phyloP scores from a whole-genome alignment of 2,329 filamentous ascomycete genomes.

The Bipolaris bicolor region DNA sequence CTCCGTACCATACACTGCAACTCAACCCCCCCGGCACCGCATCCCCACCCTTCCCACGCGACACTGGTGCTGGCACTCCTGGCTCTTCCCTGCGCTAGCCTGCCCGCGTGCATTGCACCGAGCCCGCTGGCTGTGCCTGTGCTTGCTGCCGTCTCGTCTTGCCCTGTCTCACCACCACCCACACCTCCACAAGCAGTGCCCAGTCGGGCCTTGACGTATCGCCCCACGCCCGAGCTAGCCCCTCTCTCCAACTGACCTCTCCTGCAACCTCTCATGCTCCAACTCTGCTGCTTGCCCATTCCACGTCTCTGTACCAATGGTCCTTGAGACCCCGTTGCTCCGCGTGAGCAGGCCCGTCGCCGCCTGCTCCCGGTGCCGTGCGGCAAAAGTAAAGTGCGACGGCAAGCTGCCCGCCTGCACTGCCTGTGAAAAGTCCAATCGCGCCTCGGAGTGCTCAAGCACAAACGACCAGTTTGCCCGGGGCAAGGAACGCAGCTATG shows the following conservation, averaged over 20 bases:
- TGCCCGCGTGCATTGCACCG: constrained; percentile 19
- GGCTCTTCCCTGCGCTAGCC: constrained; percentile 25
- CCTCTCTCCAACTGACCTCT: neutral
- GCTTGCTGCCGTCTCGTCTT: constrained; percentile 11
- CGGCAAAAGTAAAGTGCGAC: constrained; percentile 97
- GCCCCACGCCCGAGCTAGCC: neutral
- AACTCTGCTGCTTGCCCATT: constrained; percentile 10
- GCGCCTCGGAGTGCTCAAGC: constrained; percentile 85
- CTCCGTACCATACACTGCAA: neutral
- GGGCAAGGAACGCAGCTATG: constrained; percentile 95
- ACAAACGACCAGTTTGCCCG: constrained; percentile 95
- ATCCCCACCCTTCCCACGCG: constrained; percentile 6
- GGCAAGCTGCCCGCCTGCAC: constrained; percentile 95
- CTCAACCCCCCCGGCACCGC: constrained; percentile 4
- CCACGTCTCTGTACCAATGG: constrained; percentile 47
- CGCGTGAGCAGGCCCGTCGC: constrained; percentile 79
- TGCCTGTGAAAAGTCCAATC: constrained; percentile 89
- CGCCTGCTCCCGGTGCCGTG: constrained; percentile 81
- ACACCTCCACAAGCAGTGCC: neutral
- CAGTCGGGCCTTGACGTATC: neutral
- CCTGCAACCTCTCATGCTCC: constrained; percentile 1
- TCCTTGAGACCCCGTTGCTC: constrained; percentile 64
- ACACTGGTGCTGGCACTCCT: constrained; percentile 6
- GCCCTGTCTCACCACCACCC: neutral
- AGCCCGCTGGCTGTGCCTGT: constrained; percentile 24